phyloP scores from a whole-genome alignment of 495 filamentous ascomycete genomes.

The Durotheca rogersii region DNA sequence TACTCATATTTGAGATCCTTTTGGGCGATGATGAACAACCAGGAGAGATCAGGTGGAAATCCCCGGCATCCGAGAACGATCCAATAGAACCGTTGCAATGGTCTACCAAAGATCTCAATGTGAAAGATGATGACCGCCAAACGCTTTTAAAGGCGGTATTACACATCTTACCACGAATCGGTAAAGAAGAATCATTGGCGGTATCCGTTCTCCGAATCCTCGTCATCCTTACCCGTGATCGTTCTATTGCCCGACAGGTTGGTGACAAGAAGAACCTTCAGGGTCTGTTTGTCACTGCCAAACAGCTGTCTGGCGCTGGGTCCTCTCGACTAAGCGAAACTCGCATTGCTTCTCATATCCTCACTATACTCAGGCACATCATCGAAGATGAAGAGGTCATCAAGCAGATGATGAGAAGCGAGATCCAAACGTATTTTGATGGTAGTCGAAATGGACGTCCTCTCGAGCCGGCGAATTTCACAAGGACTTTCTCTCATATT shows the following conservation, averaged over 20 bases:
- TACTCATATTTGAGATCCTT: slow-evolving; percentile 87
- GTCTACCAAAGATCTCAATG: slow-evolving; percentile 59
- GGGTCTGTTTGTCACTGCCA: slow-evolving; percentile 89
- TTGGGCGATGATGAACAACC: slow-evolving; percentile 85
- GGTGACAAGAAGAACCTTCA: slow-evolving; percentile 87
- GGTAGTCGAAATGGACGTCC: slow-evolving; percentile 66
- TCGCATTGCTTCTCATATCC: slow-evolving; percentile 56
- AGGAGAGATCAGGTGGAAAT: slow-evolving; percentile 67
- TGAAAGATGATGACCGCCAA: slow-evolving; percentile 65
- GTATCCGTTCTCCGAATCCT: slow-evolving; percentile 80
- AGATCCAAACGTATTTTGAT: slow-evolving; percentile 67
- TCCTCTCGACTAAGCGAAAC: slow-evolving; percentile 74
- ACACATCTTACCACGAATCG: slow-evolving; percentile 78
- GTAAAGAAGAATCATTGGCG: slow-evolving; percentile 82
- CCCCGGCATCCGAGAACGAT: slow-evolving; percentile 60
- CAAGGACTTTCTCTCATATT: slow-evolving; percentile 77
- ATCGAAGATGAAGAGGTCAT: slow-evolving; percentile 90
- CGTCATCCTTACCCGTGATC: slow-evolving; percentile 83
- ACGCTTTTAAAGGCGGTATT: slow-evolving; percentile 72
- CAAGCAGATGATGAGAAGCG: slow-evolving; percentile 87
- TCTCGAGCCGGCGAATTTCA: slow-evolving; percentile 70
- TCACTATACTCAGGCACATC: slow-evolving; percentile 88
- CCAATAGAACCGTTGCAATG: slow-evolving; percentile 56
- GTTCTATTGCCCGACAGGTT: slow-evolving; percentile 70
- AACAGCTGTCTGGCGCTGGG: slow-evolving; percentile 77